Percentiles rank a stretch among this genome's conserved stretches.
phyloP scores from a whole-genome alignment of 1,139 yeast species.

The Trichomonascaceae sp. region DNA sequence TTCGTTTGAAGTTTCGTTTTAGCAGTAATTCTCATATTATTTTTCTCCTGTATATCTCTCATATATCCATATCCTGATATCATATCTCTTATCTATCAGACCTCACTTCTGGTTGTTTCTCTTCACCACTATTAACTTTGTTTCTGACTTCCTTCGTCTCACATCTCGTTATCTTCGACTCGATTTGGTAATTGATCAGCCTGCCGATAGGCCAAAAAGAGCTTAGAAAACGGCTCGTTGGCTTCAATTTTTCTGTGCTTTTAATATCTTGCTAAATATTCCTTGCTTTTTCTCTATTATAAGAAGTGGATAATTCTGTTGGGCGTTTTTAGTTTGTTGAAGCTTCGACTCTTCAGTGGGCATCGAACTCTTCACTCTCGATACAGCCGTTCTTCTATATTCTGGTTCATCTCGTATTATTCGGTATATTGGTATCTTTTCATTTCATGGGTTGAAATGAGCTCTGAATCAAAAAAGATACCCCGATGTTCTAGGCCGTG shows the following conservation, averaged over 20 bases:
- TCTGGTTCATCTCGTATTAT: background rate
- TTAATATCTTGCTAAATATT: too few species aligned
- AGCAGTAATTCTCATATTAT: background rate
- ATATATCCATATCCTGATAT: background rate
- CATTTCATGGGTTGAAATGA: too few species aligned
- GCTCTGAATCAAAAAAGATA: background rate
- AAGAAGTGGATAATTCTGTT: background rate
- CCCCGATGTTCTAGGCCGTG: slow-evolving; percentile 22
- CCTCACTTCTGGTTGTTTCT: background rate
- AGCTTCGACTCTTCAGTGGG: too few species aligned
- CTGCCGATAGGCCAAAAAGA: background rate
- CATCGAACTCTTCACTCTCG: too few species aligned
- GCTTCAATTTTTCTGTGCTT: background rate
- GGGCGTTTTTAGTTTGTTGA: background rate
- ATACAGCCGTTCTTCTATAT: too few species aligned
- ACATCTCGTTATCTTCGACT: background rate
- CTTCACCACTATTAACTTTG: background rate
- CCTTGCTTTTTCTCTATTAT: background rate
- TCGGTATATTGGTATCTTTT: too few species aligned
- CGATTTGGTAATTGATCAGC: background rate
- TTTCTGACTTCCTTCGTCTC: background rate
- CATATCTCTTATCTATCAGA: background rate
- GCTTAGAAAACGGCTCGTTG: background rate
- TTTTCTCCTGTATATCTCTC: too few species aligned
- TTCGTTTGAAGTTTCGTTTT: too few species aligned